Percentiles rank a stretch among this genome's conserved stretches.
These are phyloP conservation scores for Yarrowia galli DNA, from an alignment of 1,139 yeast genomes.

Conservation along the genomic window DNA sequence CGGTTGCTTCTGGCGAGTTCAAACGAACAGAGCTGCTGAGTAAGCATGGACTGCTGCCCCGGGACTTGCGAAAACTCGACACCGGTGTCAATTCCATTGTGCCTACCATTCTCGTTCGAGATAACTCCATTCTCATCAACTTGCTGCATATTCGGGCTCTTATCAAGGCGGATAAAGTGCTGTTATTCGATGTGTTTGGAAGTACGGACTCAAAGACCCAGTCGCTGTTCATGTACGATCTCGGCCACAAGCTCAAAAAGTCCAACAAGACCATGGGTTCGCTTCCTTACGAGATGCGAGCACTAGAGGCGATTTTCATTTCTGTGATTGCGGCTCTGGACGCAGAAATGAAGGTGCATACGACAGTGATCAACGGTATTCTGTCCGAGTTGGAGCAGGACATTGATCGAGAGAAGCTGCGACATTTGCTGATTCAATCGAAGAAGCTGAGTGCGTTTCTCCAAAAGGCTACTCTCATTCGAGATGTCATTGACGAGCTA, in stretches of 20 bases:
- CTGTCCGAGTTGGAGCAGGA: constrained; percentile 83
- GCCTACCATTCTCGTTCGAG: constrained; percentile 83
- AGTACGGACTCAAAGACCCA: constrained; percentile 67
- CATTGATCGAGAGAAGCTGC: constrained; percentile 81
- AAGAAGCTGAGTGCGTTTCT: constrained; percentile 81
- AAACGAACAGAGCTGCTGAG: constrained; percentile 78
- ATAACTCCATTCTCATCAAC: constrained; percentile 78
- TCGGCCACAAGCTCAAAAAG: constrained; percentile 76
- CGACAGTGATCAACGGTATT: constrained; percentile 75
- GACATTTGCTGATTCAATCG: constrained; percentile 79
- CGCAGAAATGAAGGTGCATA: constrained; percentile 81
- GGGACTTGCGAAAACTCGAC: constrained; percentile 87
- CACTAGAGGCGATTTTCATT: constrained; percentile 84
- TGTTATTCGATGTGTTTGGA: constrained; percentile 78
- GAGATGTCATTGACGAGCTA: constrained; percentile 86
- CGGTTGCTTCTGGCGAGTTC: constrained; percentile 76
- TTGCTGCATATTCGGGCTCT: constrained; percentile 86
- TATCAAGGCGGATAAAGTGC: constrained; percentile 78
- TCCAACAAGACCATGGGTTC: constrained; percentile 52
- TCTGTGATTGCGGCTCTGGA: constrained; percentile 84
- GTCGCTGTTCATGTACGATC: constrained; percentile 83
- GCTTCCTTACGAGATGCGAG: constrained; percentile 78
- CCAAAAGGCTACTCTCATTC: constrained; percentile 81
- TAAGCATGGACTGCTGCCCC: constrained; percentile 77
- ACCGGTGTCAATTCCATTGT: constrained; percentile 87